Conservation (phyloP, 768 basidiomycete species). For the Clitopilus hobsonii region DNA sequence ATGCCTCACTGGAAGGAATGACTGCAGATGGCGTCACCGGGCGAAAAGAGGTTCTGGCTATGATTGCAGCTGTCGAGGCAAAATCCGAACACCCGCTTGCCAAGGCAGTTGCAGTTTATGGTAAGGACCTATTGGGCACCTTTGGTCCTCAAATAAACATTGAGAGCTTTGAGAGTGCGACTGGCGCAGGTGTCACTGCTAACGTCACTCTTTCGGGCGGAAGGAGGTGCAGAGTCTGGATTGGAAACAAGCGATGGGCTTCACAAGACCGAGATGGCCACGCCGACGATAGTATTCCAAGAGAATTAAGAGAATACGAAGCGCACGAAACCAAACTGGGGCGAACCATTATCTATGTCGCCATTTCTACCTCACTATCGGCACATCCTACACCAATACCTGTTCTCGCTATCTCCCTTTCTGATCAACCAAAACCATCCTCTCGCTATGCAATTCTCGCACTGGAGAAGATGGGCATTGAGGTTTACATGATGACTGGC, state of each 20-base stretch:
- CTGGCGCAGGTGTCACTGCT: slow-evolving; percentile 86
- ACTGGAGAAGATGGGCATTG: slow-evolving; percentile 84
- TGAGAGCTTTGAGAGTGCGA: slow-evolving; percentile 78
- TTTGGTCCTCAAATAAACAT: slow-evolving; percentile 41
- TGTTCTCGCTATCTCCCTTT: slow-evolving; percentile 35
- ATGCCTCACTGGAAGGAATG: slow-evolving; percentile 35
- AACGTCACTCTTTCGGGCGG: slow-evolving; percentile 44
- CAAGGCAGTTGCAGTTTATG: slow-evolving; percentile 83
- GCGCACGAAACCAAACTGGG: slow-evolving; percentile 64
- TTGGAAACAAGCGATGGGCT: slow-evolving; percentile 77
- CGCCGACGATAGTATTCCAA: slow-evolving; percentile 36
- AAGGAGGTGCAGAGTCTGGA: slow-evolving; percentile 52
- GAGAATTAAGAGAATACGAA: slow-evolving; percentile 61
- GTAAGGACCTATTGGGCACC: slow-evolving; percentile 54
- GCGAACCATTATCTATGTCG: slow-evolving; percentile 85
- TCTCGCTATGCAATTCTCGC: slow-evolving; percentile 80
- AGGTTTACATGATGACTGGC: slow-evolving; percentile 92
- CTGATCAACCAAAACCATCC: slow-evolving; percentile 74
- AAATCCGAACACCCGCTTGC: slow-evolving; percentile 96
- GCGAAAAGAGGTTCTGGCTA: slow-evolving; percentile 61
- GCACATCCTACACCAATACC: too few relatives aligned
- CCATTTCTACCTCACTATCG: slow-evolving; percentile 46
- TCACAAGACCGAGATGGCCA: slow-evolving; percentile 44
- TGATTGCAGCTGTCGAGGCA: slow-evolving; percentile 84
- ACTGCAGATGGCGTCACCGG: slow-evolving; percentile 62